phyloP scores from a whole-genome alignment of 805 yeast genomes.

The Clavispora carvajalis region DNA sequence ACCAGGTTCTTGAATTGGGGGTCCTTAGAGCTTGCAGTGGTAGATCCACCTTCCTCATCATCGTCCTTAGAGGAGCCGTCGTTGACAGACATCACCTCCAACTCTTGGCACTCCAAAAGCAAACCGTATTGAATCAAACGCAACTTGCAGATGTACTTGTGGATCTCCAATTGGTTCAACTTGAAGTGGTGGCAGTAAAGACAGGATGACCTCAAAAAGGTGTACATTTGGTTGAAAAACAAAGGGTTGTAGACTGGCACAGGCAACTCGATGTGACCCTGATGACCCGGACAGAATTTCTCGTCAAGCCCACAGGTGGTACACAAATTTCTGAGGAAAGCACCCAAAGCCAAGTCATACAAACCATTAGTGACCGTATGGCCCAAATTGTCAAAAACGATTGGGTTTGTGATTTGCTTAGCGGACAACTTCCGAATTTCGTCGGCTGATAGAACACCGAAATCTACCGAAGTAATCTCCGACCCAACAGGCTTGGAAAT shows the following conservation, averaged over 20 bases:
- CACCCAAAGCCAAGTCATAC: conserved; percentile 93
- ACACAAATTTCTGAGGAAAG: conserved; percentile 83
- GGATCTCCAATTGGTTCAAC: conserved; percentile 62
- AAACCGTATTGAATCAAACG: conserved; percentile 84
- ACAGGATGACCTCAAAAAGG: conserved; percentile 79
- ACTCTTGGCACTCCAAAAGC: conserved; percentile 65
- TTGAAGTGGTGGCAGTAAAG: conserved; percentile 86
- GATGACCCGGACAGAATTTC: conserved; percentile 94
- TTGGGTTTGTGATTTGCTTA: conserved; percentile 91
- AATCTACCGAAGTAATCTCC: conserved; percentile 87
- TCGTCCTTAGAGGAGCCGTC: conserved; percentile 25
- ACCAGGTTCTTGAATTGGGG: conserved; percentile 40
- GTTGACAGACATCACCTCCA: conserved; percentile 57
- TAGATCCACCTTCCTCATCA: conserved; percentile 37
- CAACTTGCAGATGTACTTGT: conserved; percentile 72
- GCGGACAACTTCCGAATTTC: conserved; percentile 88
- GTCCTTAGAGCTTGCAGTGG: conserved; percentile 31
- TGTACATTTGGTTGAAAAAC: conserved; percentile 86
- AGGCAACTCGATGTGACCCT: conserved; percentile 96
- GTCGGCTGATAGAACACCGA: conserved; percentile 72
- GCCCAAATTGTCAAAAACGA: conserved; percentile 92
- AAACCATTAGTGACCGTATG: conserved; percentile 94
- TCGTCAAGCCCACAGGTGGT: conserved; percentile 95
- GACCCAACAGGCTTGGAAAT: conserved; percentile 96
- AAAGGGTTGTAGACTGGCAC: conserved; percentile 93